Percentiles rank a stretch among this genome's conserved stretches.
These are phyloP conservation scores for Entamoeba histolytica DNA, from an alignment of 208 protist species.

Conservation along the genomic window DNA sequence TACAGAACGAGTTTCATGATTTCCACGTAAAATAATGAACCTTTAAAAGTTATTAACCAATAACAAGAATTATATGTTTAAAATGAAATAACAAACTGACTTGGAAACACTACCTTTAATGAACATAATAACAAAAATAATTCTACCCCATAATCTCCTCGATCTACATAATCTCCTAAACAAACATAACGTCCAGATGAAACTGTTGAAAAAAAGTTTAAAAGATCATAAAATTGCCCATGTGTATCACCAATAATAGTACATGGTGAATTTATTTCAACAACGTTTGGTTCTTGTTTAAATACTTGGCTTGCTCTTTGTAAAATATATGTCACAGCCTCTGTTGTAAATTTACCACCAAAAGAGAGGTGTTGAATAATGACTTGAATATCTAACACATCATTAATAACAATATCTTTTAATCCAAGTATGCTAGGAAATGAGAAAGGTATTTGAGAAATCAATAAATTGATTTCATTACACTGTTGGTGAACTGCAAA, in stretches of 20 bases:
- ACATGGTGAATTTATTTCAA: background rate
- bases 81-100: slow-evolving; percentile 11
- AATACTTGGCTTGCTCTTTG: background rate
- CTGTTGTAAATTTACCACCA: background rate
- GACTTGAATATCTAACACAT: background rate
- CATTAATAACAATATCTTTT: background rate
- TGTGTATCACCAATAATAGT: slow-evolving; percentile 18
- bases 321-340: background rate
- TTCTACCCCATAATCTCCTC: slow-evolving; percentile 16
- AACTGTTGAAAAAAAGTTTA: slow-evolving; percentile 27
- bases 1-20: slow-evolving; percentile 20
- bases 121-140: slow-evolving; percentile 10
- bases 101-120: slow-evolving; percentile 12
- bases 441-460: too few species aligned
- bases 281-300: background rate
- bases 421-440: background rate
- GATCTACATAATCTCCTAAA: slow-evolving; percentile 30
- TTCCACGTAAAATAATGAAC: slow-evolving; percentile 11
- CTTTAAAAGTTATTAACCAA: background rate
- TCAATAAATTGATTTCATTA: too few species aligned
- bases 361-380: background rate
- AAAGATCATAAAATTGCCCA: slow-evolving; percentile 23
- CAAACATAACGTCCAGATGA: slow-evolving; percentile 36
- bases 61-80: background rate
- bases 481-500: too few species aligned